These are phyloP conservation scores for Hypoxylon cercidicola DNA, from an alignment of 495 filamentous ascomycete genomes.

Conservation along the genomic window DNA sequence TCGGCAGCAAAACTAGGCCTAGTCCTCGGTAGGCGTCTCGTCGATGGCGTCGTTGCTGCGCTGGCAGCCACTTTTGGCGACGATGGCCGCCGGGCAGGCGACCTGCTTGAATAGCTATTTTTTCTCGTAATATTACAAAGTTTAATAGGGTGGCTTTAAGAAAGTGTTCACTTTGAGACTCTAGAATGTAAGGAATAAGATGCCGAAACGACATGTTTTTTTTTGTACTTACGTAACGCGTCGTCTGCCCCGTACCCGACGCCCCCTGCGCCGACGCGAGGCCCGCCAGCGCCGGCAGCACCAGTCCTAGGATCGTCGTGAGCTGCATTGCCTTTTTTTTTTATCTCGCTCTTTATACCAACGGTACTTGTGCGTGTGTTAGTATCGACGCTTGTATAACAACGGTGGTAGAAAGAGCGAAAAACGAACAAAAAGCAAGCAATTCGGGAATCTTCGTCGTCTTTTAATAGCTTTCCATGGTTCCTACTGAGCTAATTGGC, in stretches of 20 bases:
- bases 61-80: constrained; percentile 60
- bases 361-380: not conserved
- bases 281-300: constrained; percentile 15
- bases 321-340: constrained; percentile 28
- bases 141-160: too few relatives aligned
- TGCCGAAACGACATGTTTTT: too few relatives aligned
- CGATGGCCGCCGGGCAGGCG: constrained; percentile 68
- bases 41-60: constrained; percentile 48
- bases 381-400: not conserved
- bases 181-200: too few relatives aligned
- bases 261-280: constrained; percentile 35
- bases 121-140: too few relatives aligned
- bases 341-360: not conserved
- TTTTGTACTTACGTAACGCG: too few relatives aligned
- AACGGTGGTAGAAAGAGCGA: not conserved
- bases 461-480: constrained; percentile 27
- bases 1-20: too few relatives aligned
- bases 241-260: constrained; percentile 63
- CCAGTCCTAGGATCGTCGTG: constrained; percentile 27
- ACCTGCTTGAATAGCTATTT: constrained; percentile 69
- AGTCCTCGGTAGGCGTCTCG: constrained; percentile 47
- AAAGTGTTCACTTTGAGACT: too few relatives aligned
- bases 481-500: constrained; percentile 2
- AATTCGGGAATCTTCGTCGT: constrained; percentile 18
- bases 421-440: constrained; percentile 6